A percentile compares a stretch with the other conserved stretches of the same genome.
phyloP scores from a whole-genome alignment of 2,329 filamentous ascomycete genomes.

The Nigrograna mackinnonii region DNA sequence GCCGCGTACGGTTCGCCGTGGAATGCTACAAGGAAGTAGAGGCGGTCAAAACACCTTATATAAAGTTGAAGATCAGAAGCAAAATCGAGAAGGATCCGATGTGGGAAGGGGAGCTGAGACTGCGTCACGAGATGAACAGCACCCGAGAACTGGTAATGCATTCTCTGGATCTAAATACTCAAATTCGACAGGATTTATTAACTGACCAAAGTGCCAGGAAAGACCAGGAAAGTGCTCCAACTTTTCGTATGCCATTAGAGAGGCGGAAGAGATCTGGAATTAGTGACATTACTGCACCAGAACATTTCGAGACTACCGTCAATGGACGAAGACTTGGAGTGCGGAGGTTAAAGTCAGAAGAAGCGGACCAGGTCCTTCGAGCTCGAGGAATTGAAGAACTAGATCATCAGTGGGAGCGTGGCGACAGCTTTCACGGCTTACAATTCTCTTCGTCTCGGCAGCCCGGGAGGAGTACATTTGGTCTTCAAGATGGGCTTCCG shows the following conservation, averaged over 20 bases:
- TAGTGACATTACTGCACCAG: not conserved
- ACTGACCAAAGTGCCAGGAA: not conserved
- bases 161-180: not conserved
- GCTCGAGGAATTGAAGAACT: constrained; percentile 23
- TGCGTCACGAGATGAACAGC: not conserved
- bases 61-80: not conserved
- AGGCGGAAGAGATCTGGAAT: too few species aligned
- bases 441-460: constrained; percentile 8
- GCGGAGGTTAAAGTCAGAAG: not conserved
- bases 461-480: constrained; percentile 35
- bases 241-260: not conserved
- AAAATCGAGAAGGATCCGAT: too few species aligned
- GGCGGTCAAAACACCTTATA: constrained; percentile 19
- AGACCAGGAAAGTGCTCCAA: not conserved
- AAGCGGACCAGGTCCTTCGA: not conserved
- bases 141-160: not conserved
- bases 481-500: constrained; percentile 50
- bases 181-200: too few species aligned
- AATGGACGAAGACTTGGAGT: constrained; percentile 5
- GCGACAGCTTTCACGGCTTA: too few species aligned
- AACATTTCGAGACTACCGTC: not conserved
- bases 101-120: too few species aligned
- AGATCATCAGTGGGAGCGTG: too few species aligned
- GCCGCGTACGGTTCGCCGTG: constrained; percentile 56
- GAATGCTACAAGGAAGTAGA: constrained; percentile 51